Evolutionary conservation across 2,329 filamentous ascomycete genomes (phyloP).

Genomic region (Colletotrichum sp.): DNA sequence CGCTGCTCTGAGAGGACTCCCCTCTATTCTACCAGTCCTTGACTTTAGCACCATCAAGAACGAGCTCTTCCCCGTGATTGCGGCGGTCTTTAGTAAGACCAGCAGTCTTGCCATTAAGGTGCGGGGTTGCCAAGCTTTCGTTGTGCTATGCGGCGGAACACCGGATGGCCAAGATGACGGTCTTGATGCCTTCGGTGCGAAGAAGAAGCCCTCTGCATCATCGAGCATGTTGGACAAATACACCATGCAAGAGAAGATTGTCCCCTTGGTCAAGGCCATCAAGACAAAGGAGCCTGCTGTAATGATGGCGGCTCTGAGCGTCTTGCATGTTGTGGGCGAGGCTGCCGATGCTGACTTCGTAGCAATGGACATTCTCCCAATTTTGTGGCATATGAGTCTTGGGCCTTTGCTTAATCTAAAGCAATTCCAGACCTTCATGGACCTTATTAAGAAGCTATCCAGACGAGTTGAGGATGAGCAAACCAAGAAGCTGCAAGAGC

Average conservation of each 20-base stretch:
- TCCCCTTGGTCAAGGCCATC: constrained; percentile 88
- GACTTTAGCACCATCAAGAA: constrained; percentile 98
- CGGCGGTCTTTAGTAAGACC: constrained; percentile 88
- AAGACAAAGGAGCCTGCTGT: constrained; percentile 98
- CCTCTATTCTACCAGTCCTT: constrained; percentile 82
- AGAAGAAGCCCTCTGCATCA: constrained; percentile 67
- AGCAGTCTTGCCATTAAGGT: constrained; percentile 96
- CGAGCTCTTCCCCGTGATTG: constrained; percentile 92
- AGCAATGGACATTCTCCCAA: constrained; percentile 87
- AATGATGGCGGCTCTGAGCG: constrained; percentile 90
- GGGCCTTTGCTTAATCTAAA: constrained; percentile 86
- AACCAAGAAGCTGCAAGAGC: constrained; percentile 83
- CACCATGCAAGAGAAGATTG: constrained; percentile 96
- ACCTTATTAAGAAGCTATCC: constrained; percentile 82
- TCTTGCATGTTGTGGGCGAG: constrained; percentile 82
- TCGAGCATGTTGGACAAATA: constrained; percentile 93
- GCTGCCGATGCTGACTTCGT: constrained; percentile 89
- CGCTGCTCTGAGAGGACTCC: constrained; percentile 78
- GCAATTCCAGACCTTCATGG: constrained; percentile 91
- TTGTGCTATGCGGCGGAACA: constrained; percentile 84
- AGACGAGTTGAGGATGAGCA: constrained; percentile 87
- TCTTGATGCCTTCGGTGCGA: constrained; percentile 70
- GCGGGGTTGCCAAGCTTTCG: constrained; percentile 87
- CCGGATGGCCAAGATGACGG: constrained; percentile 68
- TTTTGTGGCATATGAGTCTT: constrained; percentile 90